Percentiles rank a stretch among this genome's conserved stretches.
Conservation (phyloP, 768 basidiomycete genomes). For the Lentinula sp. region DNA sequence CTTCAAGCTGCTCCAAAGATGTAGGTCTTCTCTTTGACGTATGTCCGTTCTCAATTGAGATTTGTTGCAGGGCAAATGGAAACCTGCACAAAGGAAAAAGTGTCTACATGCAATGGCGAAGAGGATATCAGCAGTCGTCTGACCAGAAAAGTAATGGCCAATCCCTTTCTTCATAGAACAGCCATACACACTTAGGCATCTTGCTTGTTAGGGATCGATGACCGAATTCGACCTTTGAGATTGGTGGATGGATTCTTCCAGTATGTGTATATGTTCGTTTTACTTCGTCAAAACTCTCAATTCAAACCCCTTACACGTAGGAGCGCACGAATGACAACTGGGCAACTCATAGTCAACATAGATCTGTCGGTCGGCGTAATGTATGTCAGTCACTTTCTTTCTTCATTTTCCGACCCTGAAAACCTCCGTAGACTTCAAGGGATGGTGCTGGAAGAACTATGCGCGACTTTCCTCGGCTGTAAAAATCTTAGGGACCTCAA, state of each 20-base stretch:
- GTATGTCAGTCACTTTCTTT: conserved; percentile 16
- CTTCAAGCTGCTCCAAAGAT: conserved; percentile 24
- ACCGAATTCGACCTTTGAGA: conserved; percentile 22
- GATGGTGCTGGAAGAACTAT: conserved; percentile 15
- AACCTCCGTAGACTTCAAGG: conserved; percentile 17
- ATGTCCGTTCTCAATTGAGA: not conserved
- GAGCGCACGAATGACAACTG: conserved; percentile 34
- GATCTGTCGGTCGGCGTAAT: conserved; percentile 35
- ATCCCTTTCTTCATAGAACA: not conserved
- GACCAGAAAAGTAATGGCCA: not conserved
- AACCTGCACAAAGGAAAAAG: conserved; percentile 18
- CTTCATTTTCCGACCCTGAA: not conserved
- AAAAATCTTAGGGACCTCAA: conserved; percentile 14
- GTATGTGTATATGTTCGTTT: conserved; percentile 13
- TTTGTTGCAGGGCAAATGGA: not conserved
- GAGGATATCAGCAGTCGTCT: not conserved
- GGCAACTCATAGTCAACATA: conserved; percentile 31
- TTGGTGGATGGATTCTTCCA: conserved; percentile 38
- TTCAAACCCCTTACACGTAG: not conserved
- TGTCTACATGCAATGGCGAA: conserved; percentile 13
- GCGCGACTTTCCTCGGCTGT: conserved; percentile 13
- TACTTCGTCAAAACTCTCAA: conserved; percentile 14
- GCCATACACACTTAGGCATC: not conserved
- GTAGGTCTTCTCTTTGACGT: conserved; percentile 9
- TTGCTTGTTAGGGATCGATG: not conserved